phyloP scores from a whole-genome alignment of 192 early-diverging fungal species.

The Rhizophagus sp. region DNA sequence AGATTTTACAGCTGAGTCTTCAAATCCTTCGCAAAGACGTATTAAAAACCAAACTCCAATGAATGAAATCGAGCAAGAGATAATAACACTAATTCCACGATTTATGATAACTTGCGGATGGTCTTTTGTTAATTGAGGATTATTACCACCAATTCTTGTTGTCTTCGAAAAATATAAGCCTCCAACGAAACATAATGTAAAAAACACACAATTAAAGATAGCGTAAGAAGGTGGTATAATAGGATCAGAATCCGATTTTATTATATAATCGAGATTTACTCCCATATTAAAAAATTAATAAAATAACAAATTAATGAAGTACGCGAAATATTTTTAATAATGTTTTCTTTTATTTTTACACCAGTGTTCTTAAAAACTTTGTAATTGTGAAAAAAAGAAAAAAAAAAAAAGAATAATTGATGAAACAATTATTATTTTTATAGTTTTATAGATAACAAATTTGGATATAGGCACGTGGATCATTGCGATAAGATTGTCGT shows the following conservation, averaged over 20 bases:
- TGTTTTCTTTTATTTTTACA: no score
- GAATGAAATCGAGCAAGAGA: constrained; percentile 16
- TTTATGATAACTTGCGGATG: constrained; percentile 22
- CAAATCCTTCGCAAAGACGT: neutral
- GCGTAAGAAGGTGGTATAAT: neutral
- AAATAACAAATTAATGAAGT: neutral
- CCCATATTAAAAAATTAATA: neutral
- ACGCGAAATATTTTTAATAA: no score
- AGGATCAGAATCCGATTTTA: neutral
- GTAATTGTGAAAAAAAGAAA: no score
- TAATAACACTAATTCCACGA: neutral
- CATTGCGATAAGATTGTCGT: no score
- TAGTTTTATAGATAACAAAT: no score
- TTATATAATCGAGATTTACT: neutral
- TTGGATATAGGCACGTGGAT: no score
- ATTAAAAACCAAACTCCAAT: constrained; percentile 14
- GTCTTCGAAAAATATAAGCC: constrained; percentile 17
- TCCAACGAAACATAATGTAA: constrained; percentile 24
- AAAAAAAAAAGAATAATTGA: no score
- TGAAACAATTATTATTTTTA: no score
- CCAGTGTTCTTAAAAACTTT: no score
- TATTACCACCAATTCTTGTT: constrained; percentile 10
- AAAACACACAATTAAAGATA: neutral
- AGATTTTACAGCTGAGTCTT: neutral
- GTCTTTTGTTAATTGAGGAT: constrained; percentile 21